Evolutionary conservation across 352 stramenopile species (phyloP), one percentile per base, ranked within the genome.

Genomic region (Globisporangium nagaii): DNA sequence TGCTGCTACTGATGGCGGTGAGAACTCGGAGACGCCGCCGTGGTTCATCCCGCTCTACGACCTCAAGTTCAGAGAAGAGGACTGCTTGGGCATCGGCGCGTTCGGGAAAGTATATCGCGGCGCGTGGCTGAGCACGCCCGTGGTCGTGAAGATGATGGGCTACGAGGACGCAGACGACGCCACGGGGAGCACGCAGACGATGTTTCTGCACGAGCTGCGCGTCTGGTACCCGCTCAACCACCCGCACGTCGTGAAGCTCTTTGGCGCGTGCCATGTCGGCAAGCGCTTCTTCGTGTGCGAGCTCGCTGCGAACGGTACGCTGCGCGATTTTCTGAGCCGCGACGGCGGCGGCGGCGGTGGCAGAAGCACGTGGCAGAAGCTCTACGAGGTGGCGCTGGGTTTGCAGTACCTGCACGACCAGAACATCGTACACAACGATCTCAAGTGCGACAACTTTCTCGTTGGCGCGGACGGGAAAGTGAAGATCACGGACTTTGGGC

Each of bases 161-260:
- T 57, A 57, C 39, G 50, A 49, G 32, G 46, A 42, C 31, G 31
- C 20, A 11, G n/a, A 35, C 6, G 35, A 30, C 22, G 13, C 15
- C 10, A 13, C 15, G 20, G 19, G 3, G n/a, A 52, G 20, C 30
- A 41, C 25, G 28, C 28, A 52, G 34, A n/a, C 8, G 17, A 52
- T 48, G 25, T 70, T 74, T 24, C 37, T 69, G 36, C 56, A 59
- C 32, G 69, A 78, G 48, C 52, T 65, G 17, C 57, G 63, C 19
- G 62, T 75, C 44, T 78, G 69, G 69, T 66, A 60, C 39, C 42
- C 48, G 9, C 35, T 78, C 20, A 62, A 61, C 17, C 69, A 79
- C 41, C 69, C 69, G 30, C 63, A 79, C 56, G 55, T 78, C 13
- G 28, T 78, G n/a, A 70, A 66, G 24, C 53, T 78, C 13, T 75